Percentiles rank a stretch among this genome's conserved stretches.
These are phyloP conservation scores for Entoloma clypeatum DNA, from an alignment of 1,284 basidiomycete species.

Conservation along the genomic window DNA sequence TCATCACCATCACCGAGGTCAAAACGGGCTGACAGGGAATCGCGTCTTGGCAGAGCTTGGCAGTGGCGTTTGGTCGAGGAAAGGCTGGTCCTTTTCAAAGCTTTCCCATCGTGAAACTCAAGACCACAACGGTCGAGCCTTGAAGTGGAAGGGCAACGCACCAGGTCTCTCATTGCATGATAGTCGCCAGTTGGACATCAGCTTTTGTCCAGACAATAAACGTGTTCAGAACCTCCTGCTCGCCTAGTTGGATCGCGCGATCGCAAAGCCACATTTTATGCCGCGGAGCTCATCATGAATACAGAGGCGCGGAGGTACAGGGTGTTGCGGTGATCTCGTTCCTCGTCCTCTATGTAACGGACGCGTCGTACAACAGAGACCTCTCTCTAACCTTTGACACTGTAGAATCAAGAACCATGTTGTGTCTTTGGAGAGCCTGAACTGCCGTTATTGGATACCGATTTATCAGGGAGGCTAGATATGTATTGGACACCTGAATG, in stretches of 20 bases:
- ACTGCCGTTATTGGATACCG: no score
- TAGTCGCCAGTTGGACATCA: conserved; percentile 16
- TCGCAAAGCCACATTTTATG: conserved; percentile 12
- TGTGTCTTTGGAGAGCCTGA: no score
- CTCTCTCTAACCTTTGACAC: no score
- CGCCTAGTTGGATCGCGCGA: conserved; percentile 33
- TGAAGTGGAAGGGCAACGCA: conserved; percentile 40
- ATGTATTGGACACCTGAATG: no score
- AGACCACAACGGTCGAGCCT: conserved; percentile 33
- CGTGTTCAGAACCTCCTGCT: conserved; percentile 33
- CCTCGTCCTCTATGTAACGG: conserved; percentile 38
- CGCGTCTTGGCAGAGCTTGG: conserved; percentile 34
- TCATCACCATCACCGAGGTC: conserved; percentile 35
- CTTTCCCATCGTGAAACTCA: conserved; percentile 30
- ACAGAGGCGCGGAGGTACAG: conserved; percentile 32
- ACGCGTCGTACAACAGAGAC: conserved; percentile 24
- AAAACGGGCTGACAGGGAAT: conserved; percentile 26
- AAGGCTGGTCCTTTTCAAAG: conserved; percentile 42
- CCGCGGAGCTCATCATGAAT: conserved; percentile 32
- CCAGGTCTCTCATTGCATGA: conserved; percentile 37
- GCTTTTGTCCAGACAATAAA: conserved; percentile 34
- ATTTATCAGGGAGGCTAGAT: no score
- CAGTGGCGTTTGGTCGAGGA: conserved; percentile 39
- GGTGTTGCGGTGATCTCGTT: conserved; percentile 39
- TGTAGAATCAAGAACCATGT: no score